Evolutionary conservation across 345 rosid species (phyloP).

Genomic region (Xanthoceras sorbifolium): DNA sequence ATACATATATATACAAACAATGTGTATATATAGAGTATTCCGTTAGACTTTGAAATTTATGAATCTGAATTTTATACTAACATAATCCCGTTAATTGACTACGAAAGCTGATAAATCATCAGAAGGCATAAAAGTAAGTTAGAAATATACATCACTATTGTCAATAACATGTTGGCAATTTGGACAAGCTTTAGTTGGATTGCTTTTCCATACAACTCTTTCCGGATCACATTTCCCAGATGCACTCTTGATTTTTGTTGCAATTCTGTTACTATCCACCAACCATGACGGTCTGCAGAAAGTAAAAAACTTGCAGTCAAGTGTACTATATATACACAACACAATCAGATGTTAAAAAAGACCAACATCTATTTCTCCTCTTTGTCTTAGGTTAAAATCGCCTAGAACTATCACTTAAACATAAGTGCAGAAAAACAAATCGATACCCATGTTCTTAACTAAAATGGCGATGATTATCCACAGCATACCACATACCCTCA

Average conservation of each 20-base stretch:
- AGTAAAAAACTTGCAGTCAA: slow-evolving; percentile 12
- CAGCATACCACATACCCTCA: neutral
- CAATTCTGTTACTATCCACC: slow-evolving; percentile 75
- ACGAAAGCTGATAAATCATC: slow-evolving; percentile 5
- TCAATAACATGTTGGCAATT: slow-evolving; percentile 74
- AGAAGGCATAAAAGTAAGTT: slow-evolving; percentile 3
- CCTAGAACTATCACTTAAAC: neutral
- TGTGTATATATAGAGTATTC: neutral
- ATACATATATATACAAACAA: neutral
- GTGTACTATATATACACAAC: neutral
- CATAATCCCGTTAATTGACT: neutral
- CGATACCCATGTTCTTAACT: neutral
- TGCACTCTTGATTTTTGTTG: slow-evolving; percentile 88
- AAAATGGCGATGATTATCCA: neutral
- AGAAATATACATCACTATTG: slow-evolving; percentile 73
- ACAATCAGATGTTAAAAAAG: neutral
- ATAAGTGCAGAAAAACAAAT: neutral
- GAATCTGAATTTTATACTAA: neutral
- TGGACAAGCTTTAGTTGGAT: slow-evolving; percentile 84
- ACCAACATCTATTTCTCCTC: neutral
- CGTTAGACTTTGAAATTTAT: neutral
- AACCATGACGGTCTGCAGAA: slow-evolving; percentile 79
- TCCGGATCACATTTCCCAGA: slow-evolving; percentile 46
- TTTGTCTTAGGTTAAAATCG: neutral
- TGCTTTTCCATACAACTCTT: slow-evolving; percentile 69